Base-by-base conservation (phyloP, 768 basidiomycete genomes). In the Pleurotus cornucopiae region DNA sequence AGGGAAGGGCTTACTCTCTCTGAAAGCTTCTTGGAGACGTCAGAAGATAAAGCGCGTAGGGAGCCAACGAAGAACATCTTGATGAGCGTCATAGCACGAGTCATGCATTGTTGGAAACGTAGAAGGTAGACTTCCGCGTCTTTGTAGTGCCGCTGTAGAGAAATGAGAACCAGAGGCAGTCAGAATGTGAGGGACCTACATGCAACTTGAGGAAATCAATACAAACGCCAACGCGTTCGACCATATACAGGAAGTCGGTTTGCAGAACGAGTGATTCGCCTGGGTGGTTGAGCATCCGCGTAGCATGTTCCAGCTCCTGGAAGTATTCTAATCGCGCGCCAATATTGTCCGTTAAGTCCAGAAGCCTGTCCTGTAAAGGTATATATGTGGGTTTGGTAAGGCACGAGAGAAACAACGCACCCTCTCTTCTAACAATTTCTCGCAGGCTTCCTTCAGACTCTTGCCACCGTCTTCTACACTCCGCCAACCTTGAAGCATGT, bases 101-200 rank as follows among this genome's bases (percentile, higher is more conserved):
- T 97, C 83, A 98, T 89, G 68, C 97, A 99, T 70, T 99, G 97
- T 65, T 97, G 96, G 71, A 95, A 98, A 20, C 97, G 86, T 26
- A 99, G 79, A n/a, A 97, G 76, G 68, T 97, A 98, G 16, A 99
- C 76, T 63, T 98, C 94, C 6, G 94, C 86, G 73, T 98, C 97
- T 61, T 82, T 82, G 73, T 87, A 99, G 67, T 94, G 86, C 60
- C 92, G 83, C 94, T 98, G 63, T 14, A 51, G 23, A 49, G 11
- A 21, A 4, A 18, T 56, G 4, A 53, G 52, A 16, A 46, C 37
- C 2, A 56, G 55, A 12, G 3, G 6, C 41, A 13, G 26, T 14
- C 16, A 30, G 4, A 5, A n/a, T 30, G 23, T 26, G 5, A 21
- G 23, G 49, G 6, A 74, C 92, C 64, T 69, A 95, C 95, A 69